A percentile compares a stretch with the other conserved stretches of the same genome.
Evolutionary conservation across 1,284 basidiomycete genomes (phyloP).

Genomic region (Afroboletus lepidellus): DNA sequence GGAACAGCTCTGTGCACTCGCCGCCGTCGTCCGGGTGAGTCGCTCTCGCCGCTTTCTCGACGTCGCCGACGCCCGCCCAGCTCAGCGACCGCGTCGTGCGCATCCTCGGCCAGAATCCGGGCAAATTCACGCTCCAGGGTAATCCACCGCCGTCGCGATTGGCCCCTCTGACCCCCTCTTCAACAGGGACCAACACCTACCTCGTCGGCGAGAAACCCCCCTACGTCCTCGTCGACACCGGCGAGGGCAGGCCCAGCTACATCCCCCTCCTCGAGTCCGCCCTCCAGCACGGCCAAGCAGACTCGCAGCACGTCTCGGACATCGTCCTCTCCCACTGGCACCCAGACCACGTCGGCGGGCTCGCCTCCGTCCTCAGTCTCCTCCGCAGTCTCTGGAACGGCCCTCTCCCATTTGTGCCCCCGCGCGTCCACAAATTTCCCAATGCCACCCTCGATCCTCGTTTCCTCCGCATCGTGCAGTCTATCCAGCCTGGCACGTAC

Average conservation of each 20-base stretch:
- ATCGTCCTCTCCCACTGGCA: slow-evolving; percentile 93
- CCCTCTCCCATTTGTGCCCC: slow-evolving; percentile 51
- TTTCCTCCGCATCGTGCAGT: slow-evolving; percentile 43
- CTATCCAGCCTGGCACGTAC: slow-evolving; percentile 45
- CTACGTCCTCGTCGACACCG: slow-evolving; percentile 86
- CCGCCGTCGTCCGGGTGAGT: slow-evolving; percentile 53
- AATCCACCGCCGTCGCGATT: neutral
- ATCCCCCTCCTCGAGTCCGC: slow-evolving; percentile 64
- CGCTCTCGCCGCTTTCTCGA: neutral
- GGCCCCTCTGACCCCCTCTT: neutral
- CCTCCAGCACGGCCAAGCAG: slow-evolving; percentile 35
- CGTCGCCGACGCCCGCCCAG: slow-evolving; percentile 34
- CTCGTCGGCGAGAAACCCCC: slow-evolving; percentile 70
- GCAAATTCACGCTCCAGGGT: slow-evolving; percentile 91
- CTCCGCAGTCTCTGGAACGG: slow-evolving; percentile 60
- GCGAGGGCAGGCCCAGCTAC: slow-evolving; percentile 75
- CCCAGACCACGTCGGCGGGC: slow-evolving; percentile 81
- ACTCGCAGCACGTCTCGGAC: slow-evolving; percentile 64
- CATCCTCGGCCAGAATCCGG: slow-evolving; percentile 84
- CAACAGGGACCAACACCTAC: slow-evolving; percentile 90
- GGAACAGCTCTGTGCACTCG: slow-evolving; percentile 48
- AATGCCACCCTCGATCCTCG: slow-evolving; percentile 27
- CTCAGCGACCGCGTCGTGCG: slow-evolving; percentile 63
- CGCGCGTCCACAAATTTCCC: slow-evolving; percentile 68
- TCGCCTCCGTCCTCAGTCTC: slow-evolving; percentile 69